These are phyloP conservation scores for Blastomyces percursus DNA, from an alignment of 2,329 filamentous ascomycete genomes.

Conservation along the genomic window DNA sequence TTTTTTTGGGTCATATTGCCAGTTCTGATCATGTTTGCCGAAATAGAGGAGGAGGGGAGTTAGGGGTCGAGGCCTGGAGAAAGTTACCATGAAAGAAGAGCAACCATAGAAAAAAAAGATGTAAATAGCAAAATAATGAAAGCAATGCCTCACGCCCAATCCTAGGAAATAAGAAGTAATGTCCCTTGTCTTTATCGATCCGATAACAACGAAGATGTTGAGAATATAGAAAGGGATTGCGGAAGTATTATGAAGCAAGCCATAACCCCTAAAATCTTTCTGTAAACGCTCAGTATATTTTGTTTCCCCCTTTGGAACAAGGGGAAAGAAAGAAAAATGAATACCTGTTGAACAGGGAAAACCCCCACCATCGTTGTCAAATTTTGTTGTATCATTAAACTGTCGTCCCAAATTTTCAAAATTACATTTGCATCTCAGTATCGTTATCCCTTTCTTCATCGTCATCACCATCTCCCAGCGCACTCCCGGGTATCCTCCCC, in stretches of 20 bases:
- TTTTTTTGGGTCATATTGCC: neutral
- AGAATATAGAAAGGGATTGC: too few relatives aligned
- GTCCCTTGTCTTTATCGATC: neutral
- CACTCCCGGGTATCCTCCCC: slow-evolving; percentile 66
- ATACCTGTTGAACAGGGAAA: neutral
- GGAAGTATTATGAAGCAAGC: too few relatives aligned
- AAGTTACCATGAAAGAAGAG: neutral
- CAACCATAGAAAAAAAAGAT: neutral
- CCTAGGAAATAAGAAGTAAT: neutral
- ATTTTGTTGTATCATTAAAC: slow-evolving; percentile 5
- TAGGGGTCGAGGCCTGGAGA: neutral
- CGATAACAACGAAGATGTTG: neutral
- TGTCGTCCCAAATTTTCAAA: neutral
- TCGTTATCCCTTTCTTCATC: slow-evolving; percentile 20
- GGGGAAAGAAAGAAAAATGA: neutral
- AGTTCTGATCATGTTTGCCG: neutral
- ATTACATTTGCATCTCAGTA: slow-evolving; percentile 28
- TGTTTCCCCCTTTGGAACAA: neutral
- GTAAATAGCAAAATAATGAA: slow-evolving; percentile 1
- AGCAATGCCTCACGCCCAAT: neutral
- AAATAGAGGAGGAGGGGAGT: neutral
- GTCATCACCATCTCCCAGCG: slow-evolving; percentile 24
- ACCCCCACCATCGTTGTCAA: neutral
- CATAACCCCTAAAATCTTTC: neutral
- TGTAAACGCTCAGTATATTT: neutral